Base-by-base conservation (phyloP, 2,329 filamentous ascomycete species). In the Fusarium papillatum region DNA sequence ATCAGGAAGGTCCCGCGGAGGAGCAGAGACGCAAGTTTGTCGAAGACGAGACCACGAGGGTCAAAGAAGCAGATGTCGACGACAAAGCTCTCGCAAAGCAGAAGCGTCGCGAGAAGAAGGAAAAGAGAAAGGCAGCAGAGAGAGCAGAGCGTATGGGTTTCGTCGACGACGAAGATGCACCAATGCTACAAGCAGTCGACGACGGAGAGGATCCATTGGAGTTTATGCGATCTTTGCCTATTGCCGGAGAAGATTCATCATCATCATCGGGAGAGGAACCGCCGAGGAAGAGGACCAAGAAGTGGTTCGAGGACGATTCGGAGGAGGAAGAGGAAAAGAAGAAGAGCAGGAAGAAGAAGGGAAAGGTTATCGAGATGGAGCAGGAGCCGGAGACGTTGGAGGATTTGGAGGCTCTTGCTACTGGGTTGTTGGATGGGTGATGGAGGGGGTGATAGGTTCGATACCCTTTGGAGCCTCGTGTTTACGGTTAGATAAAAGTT, bases 31-130 rank as follows among this genome's bases (percentile, higher is more conserved):
- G 90, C 78, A 90, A 89, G 76, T 99, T 98, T 86, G 87, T 98
- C 82, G 92, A 94, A 60, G 89, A 89, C 72, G 96, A 98, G 83
- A 87, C 90, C 14, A 89, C 90, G 78, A 90, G 93, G 74, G 95
- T 97, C 36, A 88, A 89, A 76, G 88, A 91, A 79, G 95, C 93
- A 24, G 97, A 99, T 86, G 84, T 94, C 41, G 91, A 92, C 73
- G 97, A 99, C 85, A 98, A 98, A 87, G 90, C 91, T 76, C 83
- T 94, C 17, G 95, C 92, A 41, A 95, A 93, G 86, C 90, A 94
- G 83, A 96, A 95, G 89, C 92, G 90, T 82, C 89, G 90, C 79
- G 94, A 94, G 84, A 97, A 95, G 89, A 88, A 89, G 71, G 91
- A 93, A 79, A 95, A 93, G 86, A 87, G 90, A 75, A 96, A 94